A percentile compares a stretch with the other conserved stretches of the same genome.
phyloP scores from a whole-genome alignment of 352 stramenopile genomes.

The Phytopythium helicoides region DNA sequence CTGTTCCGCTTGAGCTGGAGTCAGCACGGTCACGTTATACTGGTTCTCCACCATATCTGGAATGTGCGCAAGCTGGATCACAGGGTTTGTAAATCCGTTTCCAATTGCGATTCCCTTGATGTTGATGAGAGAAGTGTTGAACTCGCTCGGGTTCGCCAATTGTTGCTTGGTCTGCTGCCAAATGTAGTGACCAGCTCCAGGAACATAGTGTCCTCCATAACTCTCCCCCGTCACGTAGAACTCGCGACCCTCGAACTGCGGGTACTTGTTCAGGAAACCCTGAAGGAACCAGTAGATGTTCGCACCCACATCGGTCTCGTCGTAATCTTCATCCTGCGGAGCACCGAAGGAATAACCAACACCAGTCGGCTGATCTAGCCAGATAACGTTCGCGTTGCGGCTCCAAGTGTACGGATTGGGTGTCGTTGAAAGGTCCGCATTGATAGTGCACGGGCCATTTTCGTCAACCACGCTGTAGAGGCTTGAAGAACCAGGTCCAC shows the following conservation, averaged over 20 bases:
- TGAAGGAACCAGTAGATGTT: constrained; percentile 60
- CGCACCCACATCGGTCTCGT: constrained; percentile 38
- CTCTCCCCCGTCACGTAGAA: constrained; percentile 59
- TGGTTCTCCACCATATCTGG: constrained; percentile 54
- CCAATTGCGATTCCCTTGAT: constrained; percentile 50
- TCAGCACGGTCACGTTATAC: constrained; percentile 49
- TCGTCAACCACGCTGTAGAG: constrained; percentile 44
- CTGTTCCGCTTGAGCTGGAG: constrained; percentile 17
- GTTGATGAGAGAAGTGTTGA: constrained; percentile 39
- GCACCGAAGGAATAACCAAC: constrained; percentile 41
- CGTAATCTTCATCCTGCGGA: constrained; percentile 30
- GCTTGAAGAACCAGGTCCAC: constrained; percentile 46
- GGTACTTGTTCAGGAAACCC: constrained; percentile 40
- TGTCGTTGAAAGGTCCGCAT: constrained; percentile 31
- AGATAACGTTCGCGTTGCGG: constrained; percentile 46
- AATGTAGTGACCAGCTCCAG: constrained; percentile 35
- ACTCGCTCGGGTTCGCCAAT: background rate
- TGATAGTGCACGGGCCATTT: constrained; percentile 48
- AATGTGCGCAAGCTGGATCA: constrained; percentile 44
- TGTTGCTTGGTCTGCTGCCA: constrained; percentile 26
- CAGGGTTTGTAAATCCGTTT: constrained; percentile 46
- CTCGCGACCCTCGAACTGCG: constrained; percentile 34
- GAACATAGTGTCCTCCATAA: constrained; percentile 54
- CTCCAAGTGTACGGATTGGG: constrained; percentile 49
- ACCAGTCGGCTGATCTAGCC: constrained; percentile 46